These are phyloP conservation scores for Mycena vulgaris DNA, from an alignment of 768 basidiomycete genomes.

Conservation along the genomic window DNA sequence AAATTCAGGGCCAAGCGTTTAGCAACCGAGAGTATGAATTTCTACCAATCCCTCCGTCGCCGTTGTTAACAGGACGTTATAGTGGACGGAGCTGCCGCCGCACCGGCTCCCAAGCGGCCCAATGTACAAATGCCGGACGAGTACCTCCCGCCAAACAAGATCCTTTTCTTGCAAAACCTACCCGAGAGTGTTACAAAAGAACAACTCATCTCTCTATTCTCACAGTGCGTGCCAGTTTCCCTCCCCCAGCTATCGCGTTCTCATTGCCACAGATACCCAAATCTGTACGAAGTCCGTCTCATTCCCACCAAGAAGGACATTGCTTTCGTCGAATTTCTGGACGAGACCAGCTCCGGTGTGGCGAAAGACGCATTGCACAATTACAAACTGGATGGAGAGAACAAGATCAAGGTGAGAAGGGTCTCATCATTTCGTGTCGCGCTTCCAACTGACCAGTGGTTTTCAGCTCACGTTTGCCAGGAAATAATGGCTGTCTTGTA, in stretches of 20 bases:
- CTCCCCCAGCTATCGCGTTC: not conserved
- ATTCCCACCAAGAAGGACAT: constrained; percentile 98
- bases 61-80: constrained; percentile 29
- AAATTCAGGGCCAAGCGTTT: constrained; percentile 88
- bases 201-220: constrained; percentile 90
- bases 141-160: constrained; percentile 99
- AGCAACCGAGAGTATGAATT: constrained; percentile 80
- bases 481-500: constrained; percentile 59
- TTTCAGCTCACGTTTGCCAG: constrained; percentile 81
- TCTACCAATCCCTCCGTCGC: constrained; percentile 9
- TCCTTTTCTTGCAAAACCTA: constrained; percentile 97
- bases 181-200: constrained; percentile 95
- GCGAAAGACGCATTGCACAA: constrained; percentile 98
- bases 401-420: constrained; percentile 91
- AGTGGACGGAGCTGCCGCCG: constrained; percentile 81
- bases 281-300: constrained; percentile 97
- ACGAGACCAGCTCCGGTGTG: constrained; percentile 91
- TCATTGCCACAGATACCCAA: constrained; percentile 76
- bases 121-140: constrained; percentile 99
- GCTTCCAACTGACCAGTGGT: constrained; percentile 14
- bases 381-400: constrained; percentile 96
- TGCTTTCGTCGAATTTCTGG: constrained; percentile 97
- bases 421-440: constrained; percentile 1
- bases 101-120: constrained; percentile 81
- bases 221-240: constrained; percentile 73